Evolutionary conservation across 179 eudicot species (phyloP).

Genomic region (Beta corolliflora): DNA sequence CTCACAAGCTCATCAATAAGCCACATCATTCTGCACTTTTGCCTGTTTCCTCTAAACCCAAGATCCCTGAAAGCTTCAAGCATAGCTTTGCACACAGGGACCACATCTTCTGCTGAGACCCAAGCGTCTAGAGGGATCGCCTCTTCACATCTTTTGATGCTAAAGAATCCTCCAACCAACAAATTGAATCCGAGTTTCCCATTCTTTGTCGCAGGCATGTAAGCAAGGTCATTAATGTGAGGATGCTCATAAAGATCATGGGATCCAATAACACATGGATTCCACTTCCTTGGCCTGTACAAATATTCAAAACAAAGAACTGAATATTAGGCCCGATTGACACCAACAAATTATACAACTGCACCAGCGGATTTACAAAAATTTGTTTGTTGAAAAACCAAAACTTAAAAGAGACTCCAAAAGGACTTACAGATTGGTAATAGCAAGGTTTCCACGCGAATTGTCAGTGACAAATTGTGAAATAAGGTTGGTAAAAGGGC

Average conservation of each 20-base stretch:
- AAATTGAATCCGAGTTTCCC: conserved; percentile 84
- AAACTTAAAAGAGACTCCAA: background rate
- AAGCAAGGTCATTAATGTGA: conserved; percentile 94
- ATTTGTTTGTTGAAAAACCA: too few species aligned
- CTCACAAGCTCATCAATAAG: conserved; percentile 94
- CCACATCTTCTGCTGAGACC: conserved; percentile 84
- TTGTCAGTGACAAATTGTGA: conserved; percentile 83
- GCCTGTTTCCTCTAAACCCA: conserved; percentile 88
- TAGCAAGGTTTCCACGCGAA: conserved; percentile 63
- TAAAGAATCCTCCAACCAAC: conserved; percentile 94
- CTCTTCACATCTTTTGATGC: conserved; percentile 88
- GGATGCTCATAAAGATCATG: conserved; percentile 97
- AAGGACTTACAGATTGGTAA: conserved; percentile 74
- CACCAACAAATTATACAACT: background rate
- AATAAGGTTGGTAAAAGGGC: conserved; percentile 72
- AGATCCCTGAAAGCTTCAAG: conserved; percentile 94
- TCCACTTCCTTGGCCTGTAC: conserved; percentile 97
- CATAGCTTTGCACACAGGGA: conserved; percentile 68
- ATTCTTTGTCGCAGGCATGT: conserved; percentile 89
- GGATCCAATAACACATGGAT: conserved; percentile 89
- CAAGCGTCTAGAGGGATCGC: conserved; percentile 96
- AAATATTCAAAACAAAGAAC: background rate
- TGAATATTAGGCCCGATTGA: background rate
- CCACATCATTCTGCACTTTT: conserved; percentile 98
- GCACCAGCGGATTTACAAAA: too few species aligned